phyloP scores from a whole-genome alignment of 495 filamentous ascomycete genomes.

The Daldinia childiae region DNA sequence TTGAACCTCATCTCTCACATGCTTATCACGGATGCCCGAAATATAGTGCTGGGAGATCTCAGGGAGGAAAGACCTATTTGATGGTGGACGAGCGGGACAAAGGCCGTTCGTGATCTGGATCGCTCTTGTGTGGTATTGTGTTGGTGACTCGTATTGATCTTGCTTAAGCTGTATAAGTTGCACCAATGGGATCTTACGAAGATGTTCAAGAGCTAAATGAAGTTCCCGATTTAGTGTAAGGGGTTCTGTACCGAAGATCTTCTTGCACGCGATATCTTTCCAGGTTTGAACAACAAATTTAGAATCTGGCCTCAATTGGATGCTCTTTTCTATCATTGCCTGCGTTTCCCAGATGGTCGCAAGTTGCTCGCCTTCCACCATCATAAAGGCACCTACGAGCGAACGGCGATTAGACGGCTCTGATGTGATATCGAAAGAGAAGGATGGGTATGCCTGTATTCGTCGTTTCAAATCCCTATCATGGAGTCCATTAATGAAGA shows the following conservation, averaged over 20 bases:
- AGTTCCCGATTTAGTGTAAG: slow-evolving; percentile 59
- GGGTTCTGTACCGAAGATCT: slow-evolving; percentile 50
- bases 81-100: slow-evolving; percentile 23
- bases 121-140: slow-evolving; percentile 55
- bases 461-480: slow-evolving; percentile 51
- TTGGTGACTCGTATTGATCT: slow-evolving; percentile 54
- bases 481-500: slow-evolving; percentile 60
- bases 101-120: slow-evolving; percentile 50
- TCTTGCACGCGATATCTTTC: slow-evolving; percentile 50
- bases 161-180: slow-evolving; percentile 60
- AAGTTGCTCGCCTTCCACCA: slow-evolving; percentile 61
- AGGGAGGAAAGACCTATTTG: slow-evolving; percentile 31
- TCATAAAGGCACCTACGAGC: slow-evolving; percentile 56
- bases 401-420: slow-evolving; percentile 48
- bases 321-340: slow-evolving; percentile 45
- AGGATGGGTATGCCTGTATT: slow-evolving; percentile 52
- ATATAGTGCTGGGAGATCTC: slow-evolving; percentile 54
- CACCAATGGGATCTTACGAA: slow-evolving; percentile 58
- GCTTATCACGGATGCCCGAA: slow-evolving; percentile 52
- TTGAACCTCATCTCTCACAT: slow-evolving; percentile 50
- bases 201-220: slow-evolving; percentile 49
- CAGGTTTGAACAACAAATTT: slow-evolving; percentile 50
- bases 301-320: slow-evolving; percentile 48
- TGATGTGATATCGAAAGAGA: slow-evolving; percentile 43
- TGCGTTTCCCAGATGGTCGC: slow-evolving; percentile 56